phyloP scores from a whole-genome alignment of 768 basidiomycete genomes.

The Tephrocybe sp. region DNA sequence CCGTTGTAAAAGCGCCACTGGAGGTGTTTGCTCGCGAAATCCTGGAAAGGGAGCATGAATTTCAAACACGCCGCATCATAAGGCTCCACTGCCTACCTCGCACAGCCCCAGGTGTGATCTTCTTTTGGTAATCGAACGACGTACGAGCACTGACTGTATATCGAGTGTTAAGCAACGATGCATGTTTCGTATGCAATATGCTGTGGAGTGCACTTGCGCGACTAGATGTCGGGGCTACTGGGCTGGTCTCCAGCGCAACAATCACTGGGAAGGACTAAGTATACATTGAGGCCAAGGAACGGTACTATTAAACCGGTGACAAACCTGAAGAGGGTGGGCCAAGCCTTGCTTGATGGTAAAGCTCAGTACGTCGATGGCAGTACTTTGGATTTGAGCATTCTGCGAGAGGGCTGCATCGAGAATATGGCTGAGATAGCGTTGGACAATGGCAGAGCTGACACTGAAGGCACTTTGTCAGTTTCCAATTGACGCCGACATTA shows the following conservation, averaged over 20 bases:
- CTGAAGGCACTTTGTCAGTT: constrained; percentile 38
- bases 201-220: constrained; percentile 82
- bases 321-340: constrained; percentile 88
- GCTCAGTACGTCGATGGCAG: constrained; percentile 87
- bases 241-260: constrained; percentile 89
- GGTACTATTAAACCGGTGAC: constrained; percentile 11
- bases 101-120: constrained; percentile 43
- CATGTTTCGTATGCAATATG: constrained; percentile 84
- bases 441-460: constrained; percentile 91
- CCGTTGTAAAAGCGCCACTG: constrained; percentile 75
- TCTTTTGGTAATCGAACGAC: constrained; percentile 83
- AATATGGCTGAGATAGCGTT: constrained; percentile 85
- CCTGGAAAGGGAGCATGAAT: constrained; percentile 37
- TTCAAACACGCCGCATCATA: background rate
- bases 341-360: constrained; percentile 96
- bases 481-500: background rate
- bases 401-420: constrained; percentile 77
- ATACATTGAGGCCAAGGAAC: background rate
- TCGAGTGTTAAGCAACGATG: constrained; percentile 84
- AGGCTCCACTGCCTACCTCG: constrained; percentile 45
- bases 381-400: constrained; percentile 67
- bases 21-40: constrained; percentile 61
- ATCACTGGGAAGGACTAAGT: constrained; percentile 86
- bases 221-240: constrained; percentile 55
- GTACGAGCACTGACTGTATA: constrained; percentile 78